These are phyloP conservation scores for Amesomyces nigricolor DNA, from an alignment of 2,329 filamentous ascomycete species.

Conservation along the genomic window DNA sequence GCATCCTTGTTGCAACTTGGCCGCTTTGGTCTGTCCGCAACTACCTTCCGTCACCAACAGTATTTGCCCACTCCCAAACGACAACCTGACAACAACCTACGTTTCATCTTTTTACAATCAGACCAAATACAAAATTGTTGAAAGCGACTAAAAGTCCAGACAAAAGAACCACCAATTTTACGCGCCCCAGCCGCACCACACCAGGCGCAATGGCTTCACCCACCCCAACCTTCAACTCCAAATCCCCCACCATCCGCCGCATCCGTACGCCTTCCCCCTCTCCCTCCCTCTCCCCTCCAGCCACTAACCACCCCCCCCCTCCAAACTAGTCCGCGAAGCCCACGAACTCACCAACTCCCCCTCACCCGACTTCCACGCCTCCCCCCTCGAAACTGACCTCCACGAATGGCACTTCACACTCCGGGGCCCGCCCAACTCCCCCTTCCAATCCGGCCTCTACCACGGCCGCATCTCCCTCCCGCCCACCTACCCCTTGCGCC, in stretches of 20 bases:
- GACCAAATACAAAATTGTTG: background rate
- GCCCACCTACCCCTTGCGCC: conserved; percentile 81
- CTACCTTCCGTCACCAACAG: conserved; percentile 8
- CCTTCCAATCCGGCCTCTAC: conserved; percentile 79
- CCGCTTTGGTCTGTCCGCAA: conserved; percentile 9
- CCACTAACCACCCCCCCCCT: conserved; percentile 28
- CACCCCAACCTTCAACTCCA: conserved; percentile 54
- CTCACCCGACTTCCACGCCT: conserved; percentile 78
- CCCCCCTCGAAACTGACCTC: conserved; percentile 80
- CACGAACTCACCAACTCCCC: conserved; percentile 75
- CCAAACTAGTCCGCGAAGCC: conserved; percentile 71
- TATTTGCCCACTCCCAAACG: background rate
- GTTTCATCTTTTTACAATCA: too few relatives aligned
- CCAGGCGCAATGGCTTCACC: conserved; percentile 1
- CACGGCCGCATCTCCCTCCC: conserved; percentile 93
- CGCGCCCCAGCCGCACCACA: background rate
- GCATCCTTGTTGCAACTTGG: conserved; percentile 16
- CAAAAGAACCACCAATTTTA: background rate
- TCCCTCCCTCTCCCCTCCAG: conserved; percentile 24
- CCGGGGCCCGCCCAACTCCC: conserved; percentile 76
- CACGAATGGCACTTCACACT: conserved; percentile 99
- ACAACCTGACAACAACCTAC: conserved; percentile 2
- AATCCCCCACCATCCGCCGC: conserved; percentile 77
- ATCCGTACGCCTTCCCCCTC: conserved; percentile 55
- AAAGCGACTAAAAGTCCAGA: background rate